These are phyloP conservation scores for Alternaria dauci DNA, from an alignment of 2,329 filamentous ascomycete species.

Conservation along the genomic window DNA sequence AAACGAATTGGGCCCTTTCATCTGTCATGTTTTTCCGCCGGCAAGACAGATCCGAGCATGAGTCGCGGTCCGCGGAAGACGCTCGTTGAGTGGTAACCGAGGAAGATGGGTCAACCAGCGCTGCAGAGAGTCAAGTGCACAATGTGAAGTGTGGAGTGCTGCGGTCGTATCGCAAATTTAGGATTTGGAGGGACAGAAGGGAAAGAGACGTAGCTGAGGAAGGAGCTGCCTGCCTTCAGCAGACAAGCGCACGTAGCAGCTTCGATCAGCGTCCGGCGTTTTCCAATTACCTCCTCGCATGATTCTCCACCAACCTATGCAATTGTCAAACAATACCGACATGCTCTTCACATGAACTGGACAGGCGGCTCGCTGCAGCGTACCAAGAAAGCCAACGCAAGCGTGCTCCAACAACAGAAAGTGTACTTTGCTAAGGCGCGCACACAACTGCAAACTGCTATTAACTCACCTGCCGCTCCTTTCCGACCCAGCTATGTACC, in stretches of 20 bases:
- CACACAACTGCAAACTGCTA: slow-evolving; percentile 37
- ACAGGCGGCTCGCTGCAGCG: slow-evolving; percentile 56
- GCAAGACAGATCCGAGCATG: slow-evolving; percentile 11
- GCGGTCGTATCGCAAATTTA: neutral
- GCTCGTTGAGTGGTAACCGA: neutral
- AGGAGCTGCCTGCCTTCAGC: neutral
- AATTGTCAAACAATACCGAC: neutral
- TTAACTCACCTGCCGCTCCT: slow-evolving; percentile 20
- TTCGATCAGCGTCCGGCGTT: slow-evolving; percentile 1
- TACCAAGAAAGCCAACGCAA: slow-evolving; percentile 48
- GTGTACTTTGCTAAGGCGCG: slow-evolving; percentile 57
- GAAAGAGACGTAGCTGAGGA: neutral
- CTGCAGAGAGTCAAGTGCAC: neutral
- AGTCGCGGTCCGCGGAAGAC: neutral
- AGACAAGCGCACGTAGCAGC: slow-evolving; percentile 18
- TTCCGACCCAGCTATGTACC: slow-evolving; percentile 38
- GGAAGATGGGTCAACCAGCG: neutral
- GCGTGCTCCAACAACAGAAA: slow-evolving; percentile 53
- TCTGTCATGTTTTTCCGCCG: slow-evolving; percentile 11
- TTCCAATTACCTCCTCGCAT: neutral
- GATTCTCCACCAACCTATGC: neutral
- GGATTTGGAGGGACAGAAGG: neutral
- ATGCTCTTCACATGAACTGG: slow-evolving; percentile 56
- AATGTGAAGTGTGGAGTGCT: neutral
- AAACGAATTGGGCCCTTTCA: slow-evolving; percentile 19